Percentiles rank a stretch among this genome's conserved stretches.
These are phyloP conservation scores for Fusarium humuli DNA, from an alignment of 2,329 filamentous ascomycete species.

Conservation along the genomic window DNA sequence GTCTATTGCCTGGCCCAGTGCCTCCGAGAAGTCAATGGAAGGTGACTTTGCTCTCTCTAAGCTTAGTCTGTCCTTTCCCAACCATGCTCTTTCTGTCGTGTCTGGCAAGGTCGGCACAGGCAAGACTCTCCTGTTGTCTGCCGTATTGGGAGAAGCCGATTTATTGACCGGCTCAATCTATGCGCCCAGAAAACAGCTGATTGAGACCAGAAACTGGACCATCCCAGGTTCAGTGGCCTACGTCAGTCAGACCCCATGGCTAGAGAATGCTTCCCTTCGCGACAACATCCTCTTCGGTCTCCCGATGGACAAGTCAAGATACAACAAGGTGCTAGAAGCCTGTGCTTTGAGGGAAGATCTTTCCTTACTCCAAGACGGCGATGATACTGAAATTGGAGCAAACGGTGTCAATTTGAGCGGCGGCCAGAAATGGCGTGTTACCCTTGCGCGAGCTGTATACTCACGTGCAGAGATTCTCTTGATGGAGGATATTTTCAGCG, in stretches of 20 bases:
- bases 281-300: conserved; percentile 83
- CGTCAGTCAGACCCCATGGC: conserved; percentile 83
- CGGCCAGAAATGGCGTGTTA: conserved; percentile 84
- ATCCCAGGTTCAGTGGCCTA: conserved; percentile 76
- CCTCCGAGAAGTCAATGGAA: conserved; percentile 66
- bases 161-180: conserved; percentile 71
- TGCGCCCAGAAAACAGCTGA: conserved; percentile 59
- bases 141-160: conserved; percentile 80
- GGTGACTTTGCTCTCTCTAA: conserved; percentile 73
- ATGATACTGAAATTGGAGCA: conserved; percentile 81
- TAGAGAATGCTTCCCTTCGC: conserved; percentile 80
- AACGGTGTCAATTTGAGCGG: conserved; percentile 87
- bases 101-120: conserved; percentile 81
- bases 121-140: conserved; percentile 78
- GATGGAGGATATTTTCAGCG: conserved; percentile 85
- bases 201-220: conserved; percentile 74
- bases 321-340: conserved; percentile 74
- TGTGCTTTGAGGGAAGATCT: conserved; percentile 81
- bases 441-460: conserved; percentile 81
- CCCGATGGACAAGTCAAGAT: conserved; percentile 73
- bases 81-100: conserved; percentile 76
- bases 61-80: conserved; percentile 73
- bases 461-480: conserved; percentile 79
- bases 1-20: conserved; percentile 76
- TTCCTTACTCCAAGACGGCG: conserved; percentile 78